Evolutionary conservation across 805 yeast genomes (phyloP), one percentile per base, ranked within the genome.

Genomic region (Spathaspora girioi): DNA sequence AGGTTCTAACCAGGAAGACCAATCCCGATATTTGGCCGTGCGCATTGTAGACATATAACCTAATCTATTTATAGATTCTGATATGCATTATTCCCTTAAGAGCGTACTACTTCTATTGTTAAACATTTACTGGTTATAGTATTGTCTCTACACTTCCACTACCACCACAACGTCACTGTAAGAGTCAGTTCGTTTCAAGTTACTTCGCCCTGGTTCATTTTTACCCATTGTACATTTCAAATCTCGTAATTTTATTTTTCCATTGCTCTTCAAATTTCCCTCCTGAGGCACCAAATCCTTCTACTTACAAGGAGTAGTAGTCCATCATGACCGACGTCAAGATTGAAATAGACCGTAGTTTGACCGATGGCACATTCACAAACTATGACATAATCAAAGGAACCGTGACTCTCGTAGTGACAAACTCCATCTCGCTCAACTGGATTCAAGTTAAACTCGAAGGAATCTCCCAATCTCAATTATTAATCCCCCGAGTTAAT

Each of bases 381-480:
- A 78, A 77, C 53, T 60, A 71, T 52, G 84, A 80, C 51, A 60
- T 63, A 7, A 62, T 80, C 10, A 50, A 61, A 35, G 84, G 84
- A 0, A 55, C 51, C 3, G 76, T 80, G 1, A 56, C 58, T 12
- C 63, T 80, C 48, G 64, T 63, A 14, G 76, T 72, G 6, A 63
- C 72, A 9, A 62, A 70, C 2, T 71, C 80, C 10, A 65, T 77
- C n/a, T 59, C 77, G 1, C 63, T 81, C 38, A 72, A 72, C 40
- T 69, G 69, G 54, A 75, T 81, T 38, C 79, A 76, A 53, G 83
- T 80, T 43, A 80, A 81, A 56, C 64, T 81, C 14, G 79, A 79
- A 56, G 86, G 84, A 1, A 61, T 76, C 0, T 63, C 82, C 10
- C 62, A 60, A 38, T 66, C 82, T 0, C 64, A 62, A 46, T 53